These are phyloP conservation scores for Didymella glomerata DNA, from an alignment of 2,329 filamentous ascomycete species.

Conservation along the genomic window DNA sequence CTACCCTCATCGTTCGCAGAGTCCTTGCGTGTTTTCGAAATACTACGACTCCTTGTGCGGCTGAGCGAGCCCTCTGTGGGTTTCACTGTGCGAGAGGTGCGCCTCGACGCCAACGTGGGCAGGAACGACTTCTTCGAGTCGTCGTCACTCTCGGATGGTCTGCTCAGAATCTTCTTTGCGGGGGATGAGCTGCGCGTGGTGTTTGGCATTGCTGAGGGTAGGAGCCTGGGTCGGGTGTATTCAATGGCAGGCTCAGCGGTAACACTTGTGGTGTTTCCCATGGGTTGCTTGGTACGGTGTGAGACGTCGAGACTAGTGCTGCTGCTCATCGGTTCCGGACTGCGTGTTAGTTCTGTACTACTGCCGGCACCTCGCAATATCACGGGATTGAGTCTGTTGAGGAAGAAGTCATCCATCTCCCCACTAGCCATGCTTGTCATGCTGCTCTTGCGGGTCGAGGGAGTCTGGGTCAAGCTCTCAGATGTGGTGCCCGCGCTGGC, in stretches of 20 bases:
- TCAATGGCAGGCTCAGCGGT: slow-evolving; percentile 30
- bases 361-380: slow-evolving; percentile 56
- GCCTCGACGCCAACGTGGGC: slow-evolving; percentile 39
- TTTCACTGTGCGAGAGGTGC: slow-evolving; percentile 41
- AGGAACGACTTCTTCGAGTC: slow-evolving; percentile 47
- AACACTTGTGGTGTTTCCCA: slow-evolving; percentile 34
- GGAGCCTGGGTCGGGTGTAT: slow-evolving; percentile 37
- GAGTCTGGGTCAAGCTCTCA: slow-evolving; percentile 46
- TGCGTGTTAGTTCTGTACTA: slow-evolving; percentile 47
- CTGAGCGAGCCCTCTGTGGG: slow-evolving; percentile 30
- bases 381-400: slow-evolving; percentile 55
- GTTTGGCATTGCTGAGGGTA: slow-evolving; percentile 52
- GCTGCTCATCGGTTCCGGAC: slow-evolving; percentile 49
- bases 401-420: slow-evolving; percentile 57
- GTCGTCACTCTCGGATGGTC: slow-evolving; percentile 50
- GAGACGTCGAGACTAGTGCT: slow-evolving; percentile 47
- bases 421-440: slow-evolving; percentile 52
- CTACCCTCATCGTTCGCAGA: slow-evolving; percentile 47
- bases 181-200: slow-evolving; percentile 43
- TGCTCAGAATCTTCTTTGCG: slow-evolving; percentile 39
- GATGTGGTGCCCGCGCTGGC: slow-evolving; percentile 55
- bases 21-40: slow-evolving; percentile 36
- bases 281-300: slow-evolving; percentile 20
- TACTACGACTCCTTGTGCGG: slow-evolving; percentile 25
- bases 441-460: slow-evolving; percentile 55